These are phyloP conservation scores for Asterochloris erici DNA, from an alignment of 139 green algal species.

Conservation along the genomic window DNA sequence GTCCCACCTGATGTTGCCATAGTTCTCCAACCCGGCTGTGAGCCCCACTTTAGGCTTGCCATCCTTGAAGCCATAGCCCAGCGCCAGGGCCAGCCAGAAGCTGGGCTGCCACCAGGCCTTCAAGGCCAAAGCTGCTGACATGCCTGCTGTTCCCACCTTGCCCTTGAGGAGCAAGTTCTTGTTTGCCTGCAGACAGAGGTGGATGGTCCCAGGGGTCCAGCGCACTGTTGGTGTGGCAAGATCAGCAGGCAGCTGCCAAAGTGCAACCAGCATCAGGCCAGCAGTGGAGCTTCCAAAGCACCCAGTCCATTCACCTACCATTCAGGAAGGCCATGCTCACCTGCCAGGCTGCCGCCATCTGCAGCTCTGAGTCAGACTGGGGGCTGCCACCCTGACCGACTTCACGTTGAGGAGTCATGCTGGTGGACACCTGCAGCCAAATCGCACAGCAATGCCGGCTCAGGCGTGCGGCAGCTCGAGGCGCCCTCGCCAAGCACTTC, in stretches of 20 bases:
- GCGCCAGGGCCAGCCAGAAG: conserved; percentile 37
- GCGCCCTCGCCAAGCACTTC: too few relatives aligned
- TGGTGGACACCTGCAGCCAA: too few relatives aligned
- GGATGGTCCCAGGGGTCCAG: neutral
- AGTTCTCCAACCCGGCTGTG: conserved; percentile 58
- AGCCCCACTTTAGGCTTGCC: conserved; percentile 31
- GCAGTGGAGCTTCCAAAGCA: neutral
- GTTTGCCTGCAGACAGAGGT: conserved; percentile 49
- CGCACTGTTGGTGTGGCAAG: neutral
- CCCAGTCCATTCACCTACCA: neutral
- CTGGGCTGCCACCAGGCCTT: conserved; percentile 63
- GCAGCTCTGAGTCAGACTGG: neutral
- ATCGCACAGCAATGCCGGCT: too few relatives aligned
- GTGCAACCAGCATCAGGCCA: too few relatives aligned
- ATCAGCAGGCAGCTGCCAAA: neutral
- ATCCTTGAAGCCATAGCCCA: conserved; percentile 19
- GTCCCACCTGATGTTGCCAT: conserved; percentile 48
- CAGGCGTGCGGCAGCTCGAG: too few relatives aligned
- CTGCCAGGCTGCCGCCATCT: conserved; percentile 9
- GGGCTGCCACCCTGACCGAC: neutral
- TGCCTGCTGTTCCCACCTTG: conserved; percentile 37
- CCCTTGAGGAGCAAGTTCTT: conserved; percentile 79
- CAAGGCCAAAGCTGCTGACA: conserved; percentile 37
- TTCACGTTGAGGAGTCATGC: too few relatives aligned
- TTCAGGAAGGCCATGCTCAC: neutral